Conservation (phyloP, 2,329 filamentous ascomycete genomes). For the Cladosporium sp. region DNA sequence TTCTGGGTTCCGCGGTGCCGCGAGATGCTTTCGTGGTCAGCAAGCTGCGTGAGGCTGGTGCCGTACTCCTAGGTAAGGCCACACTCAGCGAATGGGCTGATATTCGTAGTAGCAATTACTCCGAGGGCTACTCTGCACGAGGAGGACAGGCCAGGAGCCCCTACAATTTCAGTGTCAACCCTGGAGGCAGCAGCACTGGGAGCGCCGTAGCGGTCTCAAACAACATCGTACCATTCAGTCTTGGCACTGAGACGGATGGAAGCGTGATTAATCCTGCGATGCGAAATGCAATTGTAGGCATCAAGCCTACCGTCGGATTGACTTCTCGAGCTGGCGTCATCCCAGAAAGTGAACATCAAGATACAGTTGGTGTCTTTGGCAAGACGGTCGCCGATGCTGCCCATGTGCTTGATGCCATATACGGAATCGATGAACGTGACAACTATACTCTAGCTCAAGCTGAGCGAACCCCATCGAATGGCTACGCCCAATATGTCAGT, state of each 20-base stretch:
- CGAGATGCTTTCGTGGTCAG: slow-evolving; percentile 63
- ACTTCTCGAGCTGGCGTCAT: slow-evolving; percentile 57
- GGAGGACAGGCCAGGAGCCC: slow-evolving; percentile 61
- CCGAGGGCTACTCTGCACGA: slow-evolving; percentile 61
- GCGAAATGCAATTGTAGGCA: slow-evolving; percentile 63
- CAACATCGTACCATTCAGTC: slow-evolving; percentile 58
- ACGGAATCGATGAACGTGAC: slow-evolving; percentile 58
- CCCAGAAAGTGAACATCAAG: slow-evolving; percentile 63
- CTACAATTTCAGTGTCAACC: slow-evolving; percentile 64
- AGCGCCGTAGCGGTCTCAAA: slow-evolving; percentile 60
- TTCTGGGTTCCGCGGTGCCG: slow-evolving; percentile 61
- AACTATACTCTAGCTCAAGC: slow-evolving; percentile 61
- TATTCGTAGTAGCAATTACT: slow-evolving; percentile 64
- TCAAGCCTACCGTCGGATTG: slow-evolving; percentile 71
- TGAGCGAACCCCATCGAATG: slow-evolving; percentile 49
- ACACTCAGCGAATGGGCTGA: slow-evolving; percentile 70
- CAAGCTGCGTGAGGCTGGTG: slow-evolving; percentile 59
- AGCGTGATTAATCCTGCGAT: slow-evolving; percentile 66
- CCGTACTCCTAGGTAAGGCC: slow-evolving; percentile 66
- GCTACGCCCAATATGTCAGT: slow-evolving; percentile 55
- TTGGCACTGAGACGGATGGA: slow-evolving; percentile 71
- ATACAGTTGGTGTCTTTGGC: slow-evolving; percentile 64
- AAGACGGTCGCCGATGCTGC: slow-evolving; percentile 65
- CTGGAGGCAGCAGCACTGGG: slow-evolving; percentile 65
- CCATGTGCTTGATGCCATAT: slow-evolving; percentile 63